These are phyloP conservation scores for Rhizoclosmatium globosum DNA, from an alignment of 192 early-diverging fungal species.

Conservation along the genomic window DNA sequence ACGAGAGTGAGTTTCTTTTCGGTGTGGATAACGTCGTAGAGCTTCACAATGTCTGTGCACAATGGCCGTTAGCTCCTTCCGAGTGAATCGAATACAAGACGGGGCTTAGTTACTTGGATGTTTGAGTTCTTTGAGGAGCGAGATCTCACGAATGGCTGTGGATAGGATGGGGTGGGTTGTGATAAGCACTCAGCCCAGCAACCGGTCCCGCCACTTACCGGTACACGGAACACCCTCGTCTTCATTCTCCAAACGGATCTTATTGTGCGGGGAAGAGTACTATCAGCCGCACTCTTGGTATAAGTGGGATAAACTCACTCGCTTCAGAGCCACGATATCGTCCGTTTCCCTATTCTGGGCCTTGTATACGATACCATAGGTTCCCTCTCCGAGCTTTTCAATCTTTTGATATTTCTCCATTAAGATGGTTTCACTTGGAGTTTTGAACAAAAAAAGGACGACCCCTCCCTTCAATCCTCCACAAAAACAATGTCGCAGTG, in stretches of 20 bases:
- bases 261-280: background rate
- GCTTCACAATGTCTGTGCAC: slow-evolving; percentile 58
- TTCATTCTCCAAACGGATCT: slow-evolving; percentile 64
- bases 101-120: slow-evolving; percentile 64
- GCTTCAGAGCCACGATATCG: slow-evolving; percentile 98
- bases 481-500: background rate
- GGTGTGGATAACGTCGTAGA: slow-evolving; percentile 97
- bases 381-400: slow-evolving; percentile 95
- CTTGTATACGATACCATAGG: slow-evolving; percentile 90
- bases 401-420: slow-evolving; percentile 85
- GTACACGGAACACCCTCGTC: slow-evolving; percentile 62
- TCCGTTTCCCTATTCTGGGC: slow-evolving; percentile 94
- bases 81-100: background rate
- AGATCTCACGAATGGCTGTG: slow-evolving; percentile 83
- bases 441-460: too few species aligned
- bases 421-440: background rate
- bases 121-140: slow-evolving; percentile 82
- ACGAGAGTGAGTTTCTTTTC: slow-evolving; percentile 98
- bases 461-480: too few species aligned
- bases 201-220: slow-evolving; percentile 27
- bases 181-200: background rate
- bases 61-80: background rate
- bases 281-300: background rate
- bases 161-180: background rate
- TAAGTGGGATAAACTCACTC: slow-evolving; percentile 50